A percentile compares a stretch with the other conserved stretches of the same genome.
phyloP scores from a whole-genome alignment of 441 rosid species.

The Arabidopsis lyrata region DNA sequence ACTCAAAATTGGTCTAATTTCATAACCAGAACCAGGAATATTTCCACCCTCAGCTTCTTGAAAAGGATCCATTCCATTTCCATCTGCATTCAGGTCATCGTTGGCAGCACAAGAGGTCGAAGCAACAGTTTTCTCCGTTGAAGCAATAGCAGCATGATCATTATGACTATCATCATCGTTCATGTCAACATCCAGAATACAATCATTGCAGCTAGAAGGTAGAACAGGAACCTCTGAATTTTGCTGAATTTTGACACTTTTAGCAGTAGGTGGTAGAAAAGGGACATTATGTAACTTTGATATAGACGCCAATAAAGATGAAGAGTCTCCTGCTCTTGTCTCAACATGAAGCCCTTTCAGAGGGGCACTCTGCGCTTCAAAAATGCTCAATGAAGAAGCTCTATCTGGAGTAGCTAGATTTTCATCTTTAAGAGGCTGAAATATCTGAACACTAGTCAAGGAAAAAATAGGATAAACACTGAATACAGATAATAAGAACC shows the following conservation, averaged over 20 bases:
- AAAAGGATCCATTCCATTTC: slow-evolving; percentile 60
- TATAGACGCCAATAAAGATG: slow-evolving; percentile 89
- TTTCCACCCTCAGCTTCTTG: slow-evolving; percentile 61
- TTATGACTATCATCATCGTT: slow-evolving; percentile 64
- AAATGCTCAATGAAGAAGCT: slow-evolving; percentile 68
- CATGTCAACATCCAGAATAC: slow-evolving; percentile 66
- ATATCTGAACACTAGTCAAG: slow-evolving; percentile 76
- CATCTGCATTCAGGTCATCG: slow-evolving; percentile 62
- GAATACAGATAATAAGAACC: slow-evolving; percentile 13
- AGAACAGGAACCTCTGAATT: slow-evolving; percentile 62
- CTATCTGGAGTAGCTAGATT: slow-evolving; percentile 65
- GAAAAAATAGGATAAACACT: slow-evolving; percentile 26
- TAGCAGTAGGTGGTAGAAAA: slow-evolving; percentile 63
- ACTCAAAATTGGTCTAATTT: slow-evolving; percentile 65
- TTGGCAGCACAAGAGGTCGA: slow-evolving; percentile 61
- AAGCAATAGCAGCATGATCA: slow-evolving; percentile 61
- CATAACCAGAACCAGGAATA: slow-evolving; percentile 59
- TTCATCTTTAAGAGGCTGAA: slow-evolving; percentile 78
- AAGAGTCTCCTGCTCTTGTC: slow-evolving; percentile 85
- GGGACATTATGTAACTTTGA: slow-evolving; percentile 64
- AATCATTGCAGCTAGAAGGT: slow-evolving; percentile 68
- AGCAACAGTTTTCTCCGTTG: slow-evolving; percentile 61
- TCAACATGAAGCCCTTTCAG: slow-evolving; percentile 75
- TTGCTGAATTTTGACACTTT: slow-evolving; percentile 58
- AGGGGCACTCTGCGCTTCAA: slow-evolving; percentile 76